phyloP scores from a whole-genome alignment of 768 basidiomycete genomes.

The Dacryopinax primogenitus region DNA sequence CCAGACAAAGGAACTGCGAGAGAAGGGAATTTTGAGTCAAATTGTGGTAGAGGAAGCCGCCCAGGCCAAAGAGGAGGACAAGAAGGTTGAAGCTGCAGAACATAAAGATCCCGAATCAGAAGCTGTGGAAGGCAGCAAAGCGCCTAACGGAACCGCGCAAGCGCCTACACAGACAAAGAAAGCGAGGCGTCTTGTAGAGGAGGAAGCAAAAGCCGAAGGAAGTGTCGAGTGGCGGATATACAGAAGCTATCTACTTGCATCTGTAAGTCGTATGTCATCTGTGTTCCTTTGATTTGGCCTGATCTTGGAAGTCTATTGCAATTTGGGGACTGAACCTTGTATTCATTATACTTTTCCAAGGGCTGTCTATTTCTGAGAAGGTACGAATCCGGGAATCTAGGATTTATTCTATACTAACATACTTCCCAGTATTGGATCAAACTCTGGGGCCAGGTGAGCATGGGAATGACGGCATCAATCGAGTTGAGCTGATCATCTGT shows the following conservation, averaged over 20 bases:
- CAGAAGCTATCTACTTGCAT: constrained; percentile 32
- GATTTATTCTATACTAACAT: constrained; percentile 16
- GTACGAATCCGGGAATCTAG: no score
- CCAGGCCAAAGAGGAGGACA: constrained; percentile 25
- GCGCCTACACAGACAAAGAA: not conserved
- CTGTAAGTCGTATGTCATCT: constrained; percentile 21
- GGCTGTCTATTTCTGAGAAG: constrained; percentile 47
- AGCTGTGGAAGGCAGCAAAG: constrained; percentile 20
- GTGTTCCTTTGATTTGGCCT: constrained; percentile 18
- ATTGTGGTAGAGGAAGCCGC: constrained; percentile 40
- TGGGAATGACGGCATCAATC: no score
- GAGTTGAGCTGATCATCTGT: not conserved
- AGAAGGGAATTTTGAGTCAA: constrained; percentile 46
- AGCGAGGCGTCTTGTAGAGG: constrained; percentile 43
- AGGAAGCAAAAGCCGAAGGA: constrained; percentile 68
- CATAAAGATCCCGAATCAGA: constrained; percentile 23
- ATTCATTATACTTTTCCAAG: constrained; percentile 24
- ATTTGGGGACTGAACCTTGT: constrained; percentile 31
- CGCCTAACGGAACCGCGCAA: constrained; percentile 12
- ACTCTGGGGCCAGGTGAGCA: constrained; percentile 52
- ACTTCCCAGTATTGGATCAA: constrained; percentile 46
- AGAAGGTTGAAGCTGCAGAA: constrained; percentile 21
- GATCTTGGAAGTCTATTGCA: not conserved
- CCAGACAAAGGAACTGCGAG: constrained; percentile 48
- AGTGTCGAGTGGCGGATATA: constrained; percentile 66